Evolutionary conservation across 208 protist genomes (phyloP), one percentile per base, ranked within the genome.

Genomic region (Endotrypanum monterogeii): DNA sequence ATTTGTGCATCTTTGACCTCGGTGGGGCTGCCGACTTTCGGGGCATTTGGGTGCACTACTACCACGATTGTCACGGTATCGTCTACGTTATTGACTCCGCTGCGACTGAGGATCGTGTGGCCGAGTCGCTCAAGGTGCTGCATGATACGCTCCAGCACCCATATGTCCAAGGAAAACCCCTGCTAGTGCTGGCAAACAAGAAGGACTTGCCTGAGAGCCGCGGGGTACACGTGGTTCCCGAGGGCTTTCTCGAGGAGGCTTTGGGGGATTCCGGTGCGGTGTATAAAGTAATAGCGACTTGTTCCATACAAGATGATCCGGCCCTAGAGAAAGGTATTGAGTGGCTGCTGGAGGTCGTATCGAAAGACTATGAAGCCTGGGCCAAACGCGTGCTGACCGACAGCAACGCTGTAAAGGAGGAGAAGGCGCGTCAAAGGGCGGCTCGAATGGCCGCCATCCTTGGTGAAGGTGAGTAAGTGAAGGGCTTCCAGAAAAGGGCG

Each of bases 101-200:
- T 4, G 76, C 89, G 0, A 91, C 90, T 41, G 89, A 92, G 35
- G 82, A 81, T 66, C 84, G 76, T 9, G 58, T 96, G 72, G 46
- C 72, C 58, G 89, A 94, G 76, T 88, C 92, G 56, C 82, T 95
- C 46, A 63, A 87, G 57, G 84, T 85, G 30, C 80, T 98, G 61
- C 70, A 80, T 32, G 73, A 90, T 30, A 83, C 99, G 12, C 80
- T 99, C 28, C 73, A 87, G 61, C 93, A 99, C 79, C 89, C 94
- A 79, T 93, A 98, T 63, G 83, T 99, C 4, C 83, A 91, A 32
- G 98, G 98, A 25, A 99, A 99, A 57, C 98, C 99, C n/a, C 71
- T 99, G 35, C 86, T 99, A 4, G 88, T 99, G 44, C 97, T 99
- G 46, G 98, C 98, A 28, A 99, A 99, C 88, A 99, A 99, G 91